These are phyloP conservation scores for Calonectria naviculata DNA, from an alignment of 2,329 filamentous ascomycete species.

Conservation along the genomic window DNA sequence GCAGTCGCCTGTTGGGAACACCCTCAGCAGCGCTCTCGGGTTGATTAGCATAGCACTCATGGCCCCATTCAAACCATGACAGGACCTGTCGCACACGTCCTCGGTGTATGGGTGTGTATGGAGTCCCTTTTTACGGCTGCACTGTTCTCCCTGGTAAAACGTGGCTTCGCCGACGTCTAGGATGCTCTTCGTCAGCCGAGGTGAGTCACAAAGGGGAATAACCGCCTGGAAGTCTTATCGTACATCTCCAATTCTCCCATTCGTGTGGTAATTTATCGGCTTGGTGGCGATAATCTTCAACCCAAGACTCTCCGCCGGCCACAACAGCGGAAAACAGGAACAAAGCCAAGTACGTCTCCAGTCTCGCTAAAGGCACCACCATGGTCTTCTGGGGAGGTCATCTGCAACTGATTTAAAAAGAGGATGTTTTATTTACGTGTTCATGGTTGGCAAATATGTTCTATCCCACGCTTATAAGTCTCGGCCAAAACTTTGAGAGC, in stretches of 20 bases:
- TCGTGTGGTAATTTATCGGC: not conserved
- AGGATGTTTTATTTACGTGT: too few species aligned
- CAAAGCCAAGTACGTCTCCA: not conserved
- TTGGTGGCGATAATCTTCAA: not conserved
- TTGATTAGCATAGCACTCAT: not conserved
- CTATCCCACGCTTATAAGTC: too few species aligned
- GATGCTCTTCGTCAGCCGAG: not conserved
- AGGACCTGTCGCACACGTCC: not conserved
- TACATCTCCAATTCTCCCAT: not conserved
- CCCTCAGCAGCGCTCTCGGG: not conserved
- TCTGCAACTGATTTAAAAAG: not conserved
- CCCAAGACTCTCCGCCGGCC: not conserved
- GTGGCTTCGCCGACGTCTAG: not conserved
- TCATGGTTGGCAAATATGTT: too few species aligned
- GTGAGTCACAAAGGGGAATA: not conserved
- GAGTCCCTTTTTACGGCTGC: not conserved
- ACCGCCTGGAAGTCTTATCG: not conserved
- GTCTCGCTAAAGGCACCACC: not conserved
- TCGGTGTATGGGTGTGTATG: not conserved
- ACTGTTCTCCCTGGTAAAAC: not conserved
- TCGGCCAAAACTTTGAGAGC: too few species aligned
- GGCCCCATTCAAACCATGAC: not conserved
- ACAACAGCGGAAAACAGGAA: not conserved
- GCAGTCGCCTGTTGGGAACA: not conserved
- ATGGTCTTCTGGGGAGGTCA: not conserved